These are phyloP conservation scores for Globisporangium alternatum DNA, from an alignment of 352 stramenopile genomes.

Conservation along the genomic window DNA sequence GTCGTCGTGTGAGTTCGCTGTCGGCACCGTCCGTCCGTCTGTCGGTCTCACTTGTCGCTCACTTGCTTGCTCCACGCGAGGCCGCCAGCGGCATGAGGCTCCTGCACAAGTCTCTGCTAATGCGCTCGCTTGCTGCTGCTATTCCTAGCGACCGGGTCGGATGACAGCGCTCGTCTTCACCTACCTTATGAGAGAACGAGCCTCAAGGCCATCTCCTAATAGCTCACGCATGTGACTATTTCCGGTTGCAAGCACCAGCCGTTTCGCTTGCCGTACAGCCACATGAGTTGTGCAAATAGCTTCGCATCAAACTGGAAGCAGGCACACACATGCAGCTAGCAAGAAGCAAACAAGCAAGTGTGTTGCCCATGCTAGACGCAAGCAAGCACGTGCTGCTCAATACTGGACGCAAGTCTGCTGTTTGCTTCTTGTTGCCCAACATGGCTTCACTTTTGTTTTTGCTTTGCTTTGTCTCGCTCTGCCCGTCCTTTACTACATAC, in stretches of 20 bases:
- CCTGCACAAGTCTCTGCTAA: neutral
- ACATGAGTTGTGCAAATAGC: neutral
- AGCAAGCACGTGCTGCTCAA: neutral
- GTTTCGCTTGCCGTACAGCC: neutral
- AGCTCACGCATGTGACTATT: neutral
- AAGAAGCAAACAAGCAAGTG: neutral
- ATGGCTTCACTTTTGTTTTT: slow-evolving; percentile 7
- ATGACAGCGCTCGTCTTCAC: neutral
- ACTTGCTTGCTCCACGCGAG: slow-evolving; percentile 1
- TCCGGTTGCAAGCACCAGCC: neutral
- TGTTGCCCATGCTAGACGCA: neutral
- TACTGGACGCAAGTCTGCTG: neutral
- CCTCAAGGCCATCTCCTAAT: neutral
- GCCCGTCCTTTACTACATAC: neutral
- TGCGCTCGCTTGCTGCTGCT: neutral
- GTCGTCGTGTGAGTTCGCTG: neutral
- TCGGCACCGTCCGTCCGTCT: neutral
- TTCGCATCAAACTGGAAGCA: neutral
- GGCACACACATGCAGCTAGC: neutral
- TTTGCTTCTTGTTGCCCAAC: neutral
- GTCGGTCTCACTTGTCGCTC: neutral
- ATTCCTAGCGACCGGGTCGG: neutral
- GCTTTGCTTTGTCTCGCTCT: neutral
- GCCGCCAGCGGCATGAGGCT: neutral
- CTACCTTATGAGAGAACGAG: neutral